Evolutionary conservation across 768 basidiomycete genomes (phyloP), one percentile per base, ranked within the genome.

Genomic region (Exsudoporus frostii): DNA sequence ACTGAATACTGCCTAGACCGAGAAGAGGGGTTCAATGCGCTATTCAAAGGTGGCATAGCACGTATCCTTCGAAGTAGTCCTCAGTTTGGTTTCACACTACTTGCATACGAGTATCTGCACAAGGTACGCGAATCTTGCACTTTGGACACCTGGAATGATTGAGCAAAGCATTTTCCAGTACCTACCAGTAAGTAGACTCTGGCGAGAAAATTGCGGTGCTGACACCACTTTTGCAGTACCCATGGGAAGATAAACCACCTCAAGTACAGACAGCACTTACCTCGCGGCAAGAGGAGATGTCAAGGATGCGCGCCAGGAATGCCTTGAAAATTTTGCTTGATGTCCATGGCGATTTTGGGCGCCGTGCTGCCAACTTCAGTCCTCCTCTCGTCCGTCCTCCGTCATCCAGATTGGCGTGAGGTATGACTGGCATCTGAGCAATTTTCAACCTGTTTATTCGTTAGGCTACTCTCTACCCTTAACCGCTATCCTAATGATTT

Each of bases 31-130:
- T 90, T 90, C 73, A 77, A 76, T 22, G 95, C 94, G 19, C 73
- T 97, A 50, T 97, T 90, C 81, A 96, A 96, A 65, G 93, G 94
- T 45, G 92, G 93, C 22, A 83, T 86, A 13, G 93, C 94, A 42
- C 88, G 94, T 46, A 77, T 95, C 41, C 74, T 94, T 54, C 84
- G 94, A 57, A 90, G 87, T 72, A 93, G 92, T 66, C 87, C 89
- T 56, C 90, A 98, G 69, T 98, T 99, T 68, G 95, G 92, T 46
- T 97, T 95, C 65, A 95, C 92, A 14, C 76, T 95, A 17, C 83
- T 94, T 59, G 89, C 82, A 47, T 88, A 88, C 66, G 86, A 88
- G 65, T 83, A 85, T 63, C 73, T 87, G 53, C 84, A 88, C 60
- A 81, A 79, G 74, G 79, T 82, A 59, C 69, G 74, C 51, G 71